Percentiles rank a stretch among this genome's conserved stretches.
Evolutionary conservation across 768 basidiomycete genomes (phyloP).

Genomic region (Gloeopeniophorella convolvens): DNA sequence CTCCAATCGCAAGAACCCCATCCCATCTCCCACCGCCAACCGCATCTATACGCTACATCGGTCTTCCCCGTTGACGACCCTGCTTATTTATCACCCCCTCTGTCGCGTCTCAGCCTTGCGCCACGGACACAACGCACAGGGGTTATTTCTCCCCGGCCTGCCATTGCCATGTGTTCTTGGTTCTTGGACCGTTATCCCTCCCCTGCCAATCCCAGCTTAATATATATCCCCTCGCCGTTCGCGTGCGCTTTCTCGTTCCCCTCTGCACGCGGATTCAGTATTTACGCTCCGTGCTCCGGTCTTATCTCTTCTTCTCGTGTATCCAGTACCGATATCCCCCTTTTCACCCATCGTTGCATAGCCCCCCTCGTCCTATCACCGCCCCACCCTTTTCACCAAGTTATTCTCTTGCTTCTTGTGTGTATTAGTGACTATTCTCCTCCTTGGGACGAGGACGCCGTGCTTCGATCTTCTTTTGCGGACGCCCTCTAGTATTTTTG

Average conservation of each 20-base stretch:
- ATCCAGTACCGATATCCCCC: conserved; percentile 21
- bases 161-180: conserved; percentile 34
- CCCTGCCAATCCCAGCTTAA: conserved; percentile 7
- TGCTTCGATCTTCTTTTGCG: conserved; percentile 8
- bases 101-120: conserved; percentile 23
- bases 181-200: conserved; percentile 33
- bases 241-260: background rate
- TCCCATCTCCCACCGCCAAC: conserved; percentile 20
- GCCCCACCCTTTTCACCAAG: conserved; percentile 19
- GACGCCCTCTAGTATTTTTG: conserved; percentile 7
- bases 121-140: conserved; percentile 23
- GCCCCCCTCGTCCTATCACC: conserved; percentile 1
- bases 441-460: conserved; percentile 15
- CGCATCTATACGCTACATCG: conserved; percentile 26
- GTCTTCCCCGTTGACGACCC: conserved; percentile 2
- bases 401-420: conserved; percentile 18
- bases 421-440: conserved; percentile 9
- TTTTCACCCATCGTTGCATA: conserved; percentile 4
- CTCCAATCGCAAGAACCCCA: conserved; percentile 18
- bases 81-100: conserved; percentile 21
- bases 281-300: conserved; percentile 12
- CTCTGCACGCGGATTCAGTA: background rate
- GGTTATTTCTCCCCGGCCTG: conserved; percentile 27
- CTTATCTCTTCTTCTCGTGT: conserved; percentile 18
- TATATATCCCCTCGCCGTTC: conserved; percentile 7